A percentile compares a stretch with the other conserved stretches of the same genome.
Evolutionary conservation across 805 yeast genomes (phyloP).

Genomic region (Sugiyamaella smithiae): DNA sequence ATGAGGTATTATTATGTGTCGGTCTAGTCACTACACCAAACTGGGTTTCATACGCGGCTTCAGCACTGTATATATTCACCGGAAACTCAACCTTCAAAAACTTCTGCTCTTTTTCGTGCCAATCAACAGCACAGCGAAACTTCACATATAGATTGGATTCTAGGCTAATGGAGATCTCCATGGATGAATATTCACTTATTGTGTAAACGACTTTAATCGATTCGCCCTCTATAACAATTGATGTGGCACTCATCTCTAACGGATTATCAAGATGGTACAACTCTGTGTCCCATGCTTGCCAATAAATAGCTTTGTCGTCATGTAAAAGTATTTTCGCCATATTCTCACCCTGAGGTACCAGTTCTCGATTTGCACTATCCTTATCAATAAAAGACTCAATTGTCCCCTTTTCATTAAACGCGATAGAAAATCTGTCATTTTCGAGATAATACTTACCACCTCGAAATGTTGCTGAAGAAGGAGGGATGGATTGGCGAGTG

Average conservation of each 20-base stretch:
- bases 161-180: not conserved
- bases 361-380: not conserved
- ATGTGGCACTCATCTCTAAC: slow-evolving; percentile 6
- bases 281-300: slow-evolving; percentile 89
- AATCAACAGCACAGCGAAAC: slow-evolving; percentile 38
- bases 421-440: not conserved
- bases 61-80: slow-evolving; percentile 61
- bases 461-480: no score
- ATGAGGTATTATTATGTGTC: slow-evolving; percentile 76
- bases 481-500: not conserved
- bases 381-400: not conserved
- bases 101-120: slow-evolving; percentile 56
- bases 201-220: not conserved
- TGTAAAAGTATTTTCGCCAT: slow-evolving; percentile 33
- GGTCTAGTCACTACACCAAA: slow-evolving; percentile 79
- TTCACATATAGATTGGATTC: slow-evolving; percentile 33
- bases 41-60: slow-evolving; percentile 76
- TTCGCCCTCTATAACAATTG: not conserved
- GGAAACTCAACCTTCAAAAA: slow-evolving; percentile 87
- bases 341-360: not conserved
- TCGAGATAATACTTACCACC: slow-evolving; percentile 30
- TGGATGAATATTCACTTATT: not conserved
- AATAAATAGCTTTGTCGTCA: slow-evolving; percentile 72
- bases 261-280: slow-evolving; percentile 65
- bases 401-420: not conserved